Evolutionary conservation across 768 basidiomycete genomes (phyloP), one percentile per base, ranked within the genome.

Genomic region (Amanita thiersii): DNA sequence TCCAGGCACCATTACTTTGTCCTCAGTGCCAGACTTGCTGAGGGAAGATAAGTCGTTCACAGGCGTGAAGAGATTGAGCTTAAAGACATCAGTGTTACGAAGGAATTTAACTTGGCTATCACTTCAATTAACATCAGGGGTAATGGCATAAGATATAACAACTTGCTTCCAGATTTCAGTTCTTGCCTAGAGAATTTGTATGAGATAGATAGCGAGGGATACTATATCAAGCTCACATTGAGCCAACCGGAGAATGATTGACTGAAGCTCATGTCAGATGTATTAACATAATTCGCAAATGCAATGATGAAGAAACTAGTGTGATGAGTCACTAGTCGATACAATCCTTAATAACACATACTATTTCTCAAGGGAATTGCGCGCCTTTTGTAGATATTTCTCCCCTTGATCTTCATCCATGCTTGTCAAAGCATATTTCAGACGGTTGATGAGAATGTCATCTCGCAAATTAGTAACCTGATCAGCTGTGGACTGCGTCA

Each of bases 151-250:
- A n/a, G 19, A 31, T 18, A 31, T 7, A 5, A 15, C 10, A 5
- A 59, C 86, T 58, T 55, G 90, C 91, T 88, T 96, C 80, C 85
- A 89, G 12, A 99, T 89, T 56, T 98, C 96, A 2, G 86, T 80
- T 31, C 94, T 73, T 1, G 78, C 64, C 79, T 86, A 47, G 29
- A 33, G 10, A 15, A 43, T 17, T 5, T 5, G 26, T 41, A 12
- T 24, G 18, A 18, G 10, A 11, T 7, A 6, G n/a, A 28, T 5
- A n/a, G 18, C 12, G 31, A 11, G 36, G 15, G 12, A 14, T 0
- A 11, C 21, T 1, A 32, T 19, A 24, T 7, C 33, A 34, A 3
- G 53, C 66, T 21, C 23, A 84, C 86, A 72, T 81, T 81, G 24
- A 96, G 62, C 92, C 92, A 97, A n/a, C 74, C 68, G 1, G 82